Conservation (phyloP, 768 basidiomycete species). For the Clathrus columnatus region DNA sequence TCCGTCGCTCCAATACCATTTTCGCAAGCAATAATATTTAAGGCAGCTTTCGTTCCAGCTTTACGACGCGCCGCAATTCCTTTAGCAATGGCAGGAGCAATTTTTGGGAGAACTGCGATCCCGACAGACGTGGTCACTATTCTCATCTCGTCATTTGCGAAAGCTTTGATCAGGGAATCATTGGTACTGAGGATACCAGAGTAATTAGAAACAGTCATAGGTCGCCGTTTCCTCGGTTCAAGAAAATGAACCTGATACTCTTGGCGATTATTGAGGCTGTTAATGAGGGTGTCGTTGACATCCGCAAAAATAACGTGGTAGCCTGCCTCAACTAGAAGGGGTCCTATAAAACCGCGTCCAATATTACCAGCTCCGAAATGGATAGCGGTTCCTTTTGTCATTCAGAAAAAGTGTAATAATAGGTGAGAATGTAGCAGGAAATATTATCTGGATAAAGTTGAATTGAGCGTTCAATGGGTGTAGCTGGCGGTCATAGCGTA, state of each 20-base stretch:
- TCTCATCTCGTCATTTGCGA: constrained; percentile 18
- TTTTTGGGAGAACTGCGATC: constrained; percentile 24
- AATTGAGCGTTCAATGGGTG: too few species aligned
- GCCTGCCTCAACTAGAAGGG: constrained; percentile 27
- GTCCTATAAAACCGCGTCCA: constrained; percentile 32
- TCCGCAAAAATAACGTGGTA: constrained; percentile 32
- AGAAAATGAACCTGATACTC: constrained; percentile 28
- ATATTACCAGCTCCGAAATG: constrained; percentile 34
- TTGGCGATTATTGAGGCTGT: constrained; percentile 23
- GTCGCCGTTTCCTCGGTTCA: constrained; percentile 10
- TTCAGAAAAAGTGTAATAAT: too few species aligned
- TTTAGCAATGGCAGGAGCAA: constrained; percentile 27
- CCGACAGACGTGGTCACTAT: constrained; percentile 33
- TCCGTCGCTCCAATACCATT: constrained; percentile 30
- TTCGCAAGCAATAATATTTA: constrained; percentile 34
- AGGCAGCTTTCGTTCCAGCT: constrained; percentile 13
- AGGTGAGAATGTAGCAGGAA: too few species aligned
- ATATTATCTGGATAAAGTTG: too few species aligned
- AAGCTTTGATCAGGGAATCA: constrained; percentile 11
- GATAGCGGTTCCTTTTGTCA: constrained; percentile 16
- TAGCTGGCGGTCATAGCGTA: too few species aligned
- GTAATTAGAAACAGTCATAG: constrained; percentile 8
- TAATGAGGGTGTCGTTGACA: constrained; percentile 24
- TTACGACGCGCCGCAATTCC: constrained; percentile 24
- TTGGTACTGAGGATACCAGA: constrained; percentile 17